Base-by-base conservation (phyloP, 2,329 filamentous ascomycete genomes). In the Diaporthe eres region DNA sequence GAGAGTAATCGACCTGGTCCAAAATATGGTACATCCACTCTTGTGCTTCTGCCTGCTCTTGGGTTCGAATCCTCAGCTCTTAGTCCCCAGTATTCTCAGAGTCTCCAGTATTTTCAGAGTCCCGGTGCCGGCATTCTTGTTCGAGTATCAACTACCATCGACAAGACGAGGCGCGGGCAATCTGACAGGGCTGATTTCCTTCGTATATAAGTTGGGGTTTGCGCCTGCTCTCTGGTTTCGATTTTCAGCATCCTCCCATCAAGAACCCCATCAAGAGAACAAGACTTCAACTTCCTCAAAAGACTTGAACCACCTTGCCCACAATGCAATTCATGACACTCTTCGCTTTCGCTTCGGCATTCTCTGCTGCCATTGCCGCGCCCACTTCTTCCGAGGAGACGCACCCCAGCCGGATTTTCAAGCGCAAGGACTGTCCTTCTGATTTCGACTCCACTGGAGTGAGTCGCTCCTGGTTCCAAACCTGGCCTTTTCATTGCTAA, bases 331-430 rank as follows among this genome's bases (percentile, higher is more conserved):
- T 58, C 31, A 37, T 37, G 55, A 8, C 55, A n/a, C 10, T 58
- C 55, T 37, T 58, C 17, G 55, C 28, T 37, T 22, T 58, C 8
- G 31, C 55, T 34, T 37, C 55, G 31, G 55, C 55, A n/a, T 37
- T 58, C 31, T 58, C 55, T 58, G 55, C 31, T 58, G 55, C 31
- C 28, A 58, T 37, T 58, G 55, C 55, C 55, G 17, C 28, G 37
- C 55, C 55, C 55, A 58, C 55, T n/a, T 58, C 55, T 58, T 19
- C 55, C 31, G 55, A 37, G 55, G 31, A 34, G 31, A 58, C 55
- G 19, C 31, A 13, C 5, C 31, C 31, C 31, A 22, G 9, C 19
- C 55, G 10, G 9, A 22, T 58, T n/a, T 58, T 34, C 55, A 58
- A 37, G 55, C 31, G 55, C 8, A 58, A 22, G 19, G 31, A 37